Evolutionary conservation across 2,329 filamentous ascomycete genomes (phyloP).

Genomic region (Stromatinia cepivora): DNA sequence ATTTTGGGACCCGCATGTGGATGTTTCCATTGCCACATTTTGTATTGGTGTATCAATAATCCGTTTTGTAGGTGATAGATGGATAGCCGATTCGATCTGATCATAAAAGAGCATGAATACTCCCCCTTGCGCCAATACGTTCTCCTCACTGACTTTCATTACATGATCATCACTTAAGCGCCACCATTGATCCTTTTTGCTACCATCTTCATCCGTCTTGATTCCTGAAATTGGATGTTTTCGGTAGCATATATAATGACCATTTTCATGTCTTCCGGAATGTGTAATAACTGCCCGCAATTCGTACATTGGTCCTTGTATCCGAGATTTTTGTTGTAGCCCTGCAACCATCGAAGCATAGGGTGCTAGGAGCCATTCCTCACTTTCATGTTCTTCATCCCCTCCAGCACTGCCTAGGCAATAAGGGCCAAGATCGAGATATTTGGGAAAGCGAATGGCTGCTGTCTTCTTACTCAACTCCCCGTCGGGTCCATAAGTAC

Average conservation of each 20-base stretch:
- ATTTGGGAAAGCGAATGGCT: conserved; percentile 71
- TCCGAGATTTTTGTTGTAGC: conserved; percentile 50
- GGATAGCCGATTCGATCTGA: conserved; percentile 53
- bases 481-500: conserved; percentile 81
- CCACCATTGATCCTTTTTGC: conserved; percentile 68
- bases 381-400: conserved; percentile 45
- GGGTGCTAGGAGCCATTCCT: conserved; percentile 71
- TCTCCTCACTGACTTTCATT: conserved; percentile 67
- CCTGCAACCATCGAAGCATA: conserved; percentile 71
- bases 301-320: conserved; percentile 66
- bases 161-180: conserved; percentile 88
- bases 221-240: conserved; percentile 54
- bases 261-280: conserved; percentile 88
- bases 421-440: conserved; percentile 80
- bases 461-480: conserved; percentile 81
- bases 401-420: conserved; percentile 63
- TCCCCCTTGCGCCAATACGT: conserved; percentile 71
- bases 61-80: background rate
- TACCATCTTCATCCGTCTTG: conserved; percentile 37
- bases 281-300: conserved; percentile 85
- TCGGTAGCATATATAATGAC: conserved; percentile 91
- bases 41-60: background rate
- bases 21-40: background rate
- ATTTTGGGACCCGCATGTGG: background rate
- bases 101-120: conserved; percentile 99